These are phyloP conservation scores for Brasenia schreberi DNA, from an alignment of 164 flowering plant genomes.

Conservation along the genomic window DNA sequence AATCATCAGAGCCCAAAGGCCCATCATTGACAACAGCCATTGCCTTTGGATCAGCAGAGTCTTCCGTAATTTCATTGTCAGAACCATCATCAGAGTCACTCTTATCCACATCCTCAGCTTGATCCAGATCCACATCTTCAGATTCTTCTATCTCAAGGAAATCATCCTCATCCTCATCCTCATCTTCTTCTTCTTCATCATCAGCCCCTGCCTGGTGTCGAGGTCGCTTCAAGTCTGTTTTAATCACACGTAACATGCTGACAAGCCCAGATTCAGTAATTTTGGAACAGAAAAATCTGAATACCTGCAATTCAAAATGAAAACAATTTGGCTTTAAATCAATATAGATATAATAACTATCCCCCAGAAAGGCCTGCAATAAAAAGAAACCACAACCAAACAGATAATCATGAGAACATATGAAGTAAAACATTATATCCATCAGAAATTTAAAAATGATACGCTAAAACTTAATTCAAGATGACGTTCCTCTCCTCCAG, in stretches of 20 bases:
- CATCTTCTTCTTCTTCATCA: slow-evolving; percentile 29
- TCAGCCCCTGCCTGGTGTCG: slow-evolving; percentile 40
- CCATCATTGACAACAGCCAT: neutral
- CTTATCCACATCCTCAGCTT: slow-evolving; percentile 51
- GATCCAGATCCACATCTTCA: slow-evolving; percentile 50
- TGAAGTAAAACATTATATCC: no score
- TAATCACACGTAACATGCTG: slow-evolving; percentile 68
- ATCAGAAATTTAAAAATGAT: no score
- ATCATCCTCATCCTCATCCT: slow-evolving; percentile 28
- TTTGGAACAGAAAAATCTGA: slow-evolving; percentile 52
- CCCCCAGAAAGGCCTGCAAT: no score
- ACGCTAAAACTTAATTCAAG: no score
- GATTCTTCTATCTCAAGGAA: slow-evolving; percentile 69
- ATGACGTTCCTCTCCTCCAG: neutral
- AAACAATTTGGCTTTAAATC: no score
- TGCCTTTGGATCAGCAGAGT: neutral
- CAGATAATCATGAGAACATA: no score
- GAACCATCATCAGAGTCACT: slow-evolving; percentile 25
- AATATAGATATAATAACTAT: no score
- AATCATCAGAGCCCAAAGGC: slow-evolving; percentile 55
- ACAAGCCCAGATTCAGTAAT: slow-evolving; percentile 63
- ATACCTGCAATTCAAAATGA: slow-evolving; percentile 38
- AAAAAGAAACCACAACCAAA: no score
- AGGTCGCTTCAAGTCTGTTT: slow-evolving; percentile 69
- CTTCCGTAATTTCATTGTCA: slow-evolving; percentile 14